Base-by-base conservation (phyloP, 2,329 filamentous ascomycete genomes). In the Colletotrichum higginsianum region DNA sequence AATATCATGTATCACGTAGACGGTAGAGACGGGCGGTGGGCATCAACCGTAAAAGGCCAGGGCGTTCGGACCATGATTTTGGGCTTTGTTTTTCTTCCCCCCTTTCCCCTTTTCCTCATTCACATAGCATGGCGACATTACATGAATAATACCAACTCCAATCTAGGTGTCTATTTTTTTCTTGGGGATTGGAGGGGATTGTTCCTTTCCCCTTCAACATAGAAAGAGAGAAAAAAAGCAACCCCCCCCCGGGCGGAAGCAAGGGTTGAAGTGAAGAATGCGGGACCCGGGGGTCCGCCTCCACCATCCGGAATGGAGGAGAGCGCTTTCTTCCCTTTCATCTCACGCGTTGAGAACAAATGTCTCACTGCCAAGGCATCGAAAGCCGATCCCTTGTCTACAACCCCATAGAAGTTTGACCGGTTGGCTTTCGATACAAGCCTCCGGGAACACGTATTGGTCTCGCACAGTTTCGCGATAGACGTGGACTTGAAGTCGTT, bases 281-380 rank as follows among this genome's bases (percentile, higher is more conserved):
- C 30, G 55, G 46, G 35, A 61, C 63, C 40, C 8, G 52, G 26
- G 26, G 30, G 30, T 35, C 58, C 23, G 35, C 69, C 66, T 67
- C 66, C 69, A 67, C 58, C 58, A 18, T n/a, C 23, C 16, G 65
- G 69, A 72, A 72, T 72, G 69, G 47, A 69, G 46, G 49, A 21
- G 60, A n/a, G 35, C 35, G 8, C 35, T 38, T 38, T 38, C 35
- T 38, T 38, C 35, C 7, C 15, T 23, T 42, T n/a, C 52, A 21
- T 66, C 26, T 26, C 53, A 49, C 50, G 52, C 50, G 53, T 47
- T 16, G 7, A 15, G 40, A 38, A 38, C 35, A 38, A 38, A 18
- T 61, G 63, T 66, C 56, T 71, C 44, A 55, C 53, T 26, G n/a
- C 23, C 11, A 21, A 26, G 55, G 38, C 8, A 16, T 49, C 61